A percentile compares a stretch with the other conserved stretches of the same genome.
phyloP scores from a whole-genome alignment of 2,329 filamentous ascomycete genomes.

The Colletotrichum coccodes region DNA sequence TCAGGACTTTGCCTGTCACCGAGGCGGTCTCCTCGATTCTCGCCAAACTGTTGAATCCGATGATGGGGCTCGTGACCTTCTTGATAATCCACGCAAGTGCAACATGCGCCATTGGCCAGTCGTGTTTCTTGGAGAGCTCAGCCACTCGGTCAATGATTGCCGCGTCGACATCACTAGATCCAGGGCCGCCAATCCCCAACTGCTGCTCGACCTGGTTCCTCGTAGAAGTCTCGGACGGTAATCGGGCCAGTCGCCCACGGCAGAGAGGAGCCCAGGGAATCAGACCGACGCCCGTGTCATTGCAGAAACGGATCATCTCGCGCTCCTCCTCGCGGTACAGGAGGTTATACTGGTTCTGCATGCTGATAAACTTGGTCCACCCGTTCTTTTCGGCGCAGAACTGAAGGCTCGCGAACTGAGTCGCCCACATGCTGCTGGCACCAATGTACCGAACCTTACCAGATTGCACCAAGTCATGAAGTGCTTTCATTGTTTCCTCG shows the following conservation, averaged over 20 bases:
- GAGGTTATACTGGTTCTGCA: constrained; percentile 66
- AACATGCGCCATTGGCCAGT: constrained; percentile 70
- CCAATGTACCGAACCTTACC: constrained; percentile 68
- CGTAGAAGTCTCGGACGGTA: constrained; percentile 34
- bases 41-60: constrained; percentile 66
- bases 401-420: constrained; percentile 60
- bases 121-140: constrained; percentile 62
- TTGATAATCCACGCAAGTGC: constrained; percentile 71
- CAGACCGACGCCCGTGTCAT: constrained; percentile 52
- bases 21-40: constrained; percentile 69
- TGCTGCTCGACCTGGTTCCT: constrained; percentile 42
- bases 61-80: constrained; percentile 64
- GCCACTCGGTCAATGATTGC: constrained; percentile 49
- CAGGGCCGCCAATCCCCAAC: constrained; percentile 37
- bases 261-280: constrained; percentile 41
- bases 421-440: constrained; percentile 56
- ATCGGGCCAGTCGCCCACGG: constrained; percentile 41
- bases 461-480: constrained; percentile 66
- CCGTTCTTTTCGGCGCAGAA: constrained; percentile 60
- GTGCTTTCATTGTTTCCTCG: constrained; percentile 70
- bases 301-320: constrained; percentile 53
- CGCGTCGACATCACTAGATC: constrained; percentile 43
- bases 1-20: constrained; percentile 56
- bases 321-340: constrained; percentile 68
- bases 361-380: constrained; percentile 66